Base-by-base conservation (phyloP, 164 flowering plant species). In the Umbilicus rupestris region DNA sequence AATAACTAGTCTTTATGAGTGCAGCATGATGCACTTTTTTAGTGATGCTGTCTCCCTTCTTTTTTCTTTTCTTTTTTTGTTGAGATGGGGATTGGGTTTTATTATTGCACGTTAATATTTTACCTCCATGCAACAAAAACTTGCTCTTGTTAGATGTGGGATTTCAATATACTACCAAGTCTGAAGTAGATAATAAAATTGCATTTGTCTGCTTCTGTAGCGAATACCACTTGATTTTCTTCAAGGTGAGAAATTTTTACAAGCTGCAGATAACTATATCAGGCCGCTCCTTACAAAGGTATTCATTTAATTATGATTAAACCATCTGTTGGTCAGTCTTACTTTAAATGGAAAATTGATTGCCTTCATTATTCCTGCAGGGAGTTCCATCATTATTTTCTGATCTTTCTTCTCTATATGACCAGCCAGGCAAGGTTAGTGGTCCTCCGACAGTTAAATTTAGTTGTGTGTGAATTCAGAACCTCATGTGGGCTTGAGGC, bases 221-320 rank as follows among this genome's bases (percentile, higher is more conserved):
- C 86, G 99, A 71, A 88, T 95, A 70, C 99, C 99, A n/a, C 92
- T 95, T 68, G 99, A 95, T 87, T 92, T 90, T 83, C 81, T 95
- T n/a, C 80, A 86, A 70, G 97, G 83, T 52, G 88, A 85, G 52
- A 82, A 79, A 67, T 95, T 95, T 65, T 79, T 76, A 37, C 87
- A 81, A 69, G 98, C 94, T 63, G 96, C 90, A 22, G 87, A 80
- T 70, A 82, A 69, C 49, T 95, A 95, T 75, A 76, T 95, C 57
- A 79, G 87, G 73, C 98, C 98, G 66, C 87, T 90, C 46, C 78
- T 95, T 42, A 87, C 90, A 0, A 95, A 95, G 91, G 99, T 95
- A 75, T 62, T 45, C 10, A 16, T 55, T 26, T 17, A 29, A 55
- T 28, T 14, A 16, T 55, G n/a, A n/a, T n/a, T n/a, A n/a, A n/a